These are phyloP conservation scores for Trichoderma lentiforme DNA, from an alignment of 2,329 filamentous ascomycete species.

Conservation along the genomic window DNA sequence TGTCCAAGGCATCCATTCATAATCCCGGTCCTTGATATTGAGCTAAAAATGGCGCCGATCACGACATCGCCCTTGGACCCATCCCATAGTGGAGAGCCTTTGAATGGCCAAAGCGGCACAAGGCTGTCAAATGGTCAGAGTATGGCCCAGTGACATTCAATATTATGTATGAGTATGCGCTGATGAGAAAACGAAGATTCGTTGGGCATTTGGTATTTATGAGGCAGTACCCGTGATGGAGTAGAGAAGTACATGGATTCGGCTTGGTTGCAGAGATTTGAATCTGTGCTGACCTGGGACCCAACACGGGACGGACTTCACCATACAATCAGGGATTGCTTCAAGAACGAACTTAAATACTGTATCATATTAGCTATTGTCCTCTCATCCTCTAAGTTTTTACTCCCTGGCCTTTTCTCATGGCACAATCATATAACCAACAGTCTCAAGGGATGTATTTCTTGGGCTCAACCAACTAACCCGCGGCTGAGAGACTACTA, in stretches of 20 bases:
- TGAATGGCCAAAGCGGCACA: neutral
- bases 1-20: neutral
- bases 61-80: slow-evolving; percentile 17
- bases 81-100: slow-evolving; percentile 10
- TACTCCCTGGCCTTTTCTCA: neutral
- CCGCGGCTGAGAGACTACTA: neutral
- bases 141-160: neutral
- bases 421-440: neutral
- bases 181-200: neutral
- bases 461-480: neutral
- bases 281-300: neutral
- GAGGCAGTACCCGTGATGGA: neutral
- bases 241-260: neutral
- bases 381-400: neutral
- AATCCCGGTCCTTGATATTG: slow-evolving; percentile 2
- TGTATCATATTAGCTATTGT: neutral
- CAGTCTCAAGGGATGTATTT: neutral
- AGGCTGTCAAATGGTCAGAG: neutral
- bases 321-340: neutral
- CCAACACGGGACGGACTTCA: neutral
- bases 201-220: neutral
- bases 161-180: neutral
- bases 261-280: neutral
- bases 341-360: neutral
- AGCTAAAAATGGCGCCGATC: slow-evolving; percentile 19